Base-by-base conservation (phyloP, 805 yeast species). In the Saccharomycopsis synnaedendra region DNA sequence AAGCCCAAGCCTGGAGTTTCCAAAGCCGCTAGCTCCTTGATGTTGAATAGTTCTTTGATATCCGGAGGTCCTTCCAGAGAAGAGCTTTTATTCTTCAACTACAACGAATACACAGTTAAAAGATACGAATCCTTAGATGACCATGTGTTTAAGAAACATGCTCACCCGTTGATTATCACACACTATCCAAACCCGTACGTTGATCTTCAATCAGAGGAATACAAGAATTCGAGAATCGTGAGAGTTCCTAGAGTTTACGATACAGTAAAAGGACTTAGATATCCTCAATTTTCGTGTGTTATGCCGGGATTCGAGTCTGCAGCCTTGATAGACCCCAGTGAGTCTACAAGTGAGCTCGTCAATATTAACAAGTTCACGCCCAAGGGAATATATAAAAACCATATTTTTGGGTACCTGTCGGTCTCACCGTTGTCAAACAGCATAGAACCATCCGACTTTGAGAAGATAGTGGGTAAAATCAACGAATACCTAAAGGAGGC, bases 221-320 rank as follows among this genome's bases (percentile, higher is more conserved):
- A 57, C 50, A 41, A 48, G 19, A 48, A 56, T 5, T 76, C 84
- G 0, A 63, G 90, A 50, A 68, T 83, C n/a, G 80, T 82, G 3
- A 59, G 89, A 45, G 67, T 82, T 3, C 87, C 90, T 3, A 60
- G 88, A 51, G 49, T 66, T 1, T 76, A 70, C 48, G 30, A 9
- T 6, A 19, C 29, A 5, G 35, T 36, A 19, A 31, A 32, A 1
- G 38, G 31, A 9, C 43, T 70, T 50, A 36, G 63, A 33, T 64
- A 68, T 19, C 87, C 88, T 1, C 74, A 69, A 53, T 82, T 82
- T 58, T 77, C 83, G 5, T 59, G 60, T 0, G 58, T 51, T 5
- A 53, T 70, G 0, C 88, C 88, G 0, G 89, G 89, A 0, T 52
- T 42, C 2, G 88, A 82, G 55, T 76, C 80, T 2, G 86, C 81